phyloP scores from a whole-genome alignment of 164 flowering plant genomes.

The Euptelea pleiosperma region DNA sequence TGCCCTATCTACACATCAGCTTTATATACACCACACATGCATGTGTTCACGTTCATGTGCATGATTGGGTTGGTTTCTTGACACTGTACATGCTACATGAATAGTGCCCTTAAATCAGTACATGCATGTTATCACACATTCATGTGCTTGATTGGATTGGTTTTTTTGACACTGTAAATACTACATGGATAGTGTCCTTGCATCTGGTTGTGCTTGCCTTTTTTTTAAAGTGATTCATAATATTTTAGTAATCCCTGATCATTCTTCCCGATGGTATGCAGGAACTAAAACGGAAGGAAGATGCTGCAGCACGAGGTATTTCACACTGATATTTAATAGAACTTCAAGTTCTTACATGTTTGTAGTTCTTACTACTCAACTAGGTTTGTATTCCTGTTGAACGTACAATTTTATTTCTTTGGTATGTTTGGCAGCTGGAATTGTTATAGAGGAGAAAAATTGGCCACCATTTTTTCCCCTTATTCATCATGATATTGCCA shows the following conservation, averaged over 20 bases:
- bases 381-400: background rate
- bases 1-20: too few relatives aligned
- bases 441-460: conserved; percentile 78
- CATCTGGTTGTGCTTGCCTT: background rate
- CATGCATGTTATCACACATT: too few relatives aligned
- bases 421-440: conserved; percentile 60
- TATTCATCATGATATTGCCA: conserved; percentile 87
- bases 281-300: conserved; percentile 88
- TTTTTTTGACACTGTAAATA: too few relatives aligned
- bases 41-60: background rate
- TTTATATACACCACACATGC: too few relatives aligned
- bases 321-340: background rate
- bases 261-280: conserved; percentile 25
- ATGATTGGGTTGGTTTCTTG: too few relatives aligned
- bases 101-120: too few relatives aligned
- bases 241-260: background rate
- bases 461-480: conserved; percentile 90
- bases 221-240: background rate
- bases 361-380: background rate
- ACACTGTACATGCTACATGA: too few relatives aligned
- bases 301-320: conserved; percentile 87
- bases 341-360: conserved; percentile 3
- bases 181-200: too few relatives aligned
- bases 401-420: background rate
- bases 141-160: too few relatives aligned